Evolutionary conservation across 139 green algal genomes (phyloP).

Genomic region (Bryopsis sp.): DNA sequence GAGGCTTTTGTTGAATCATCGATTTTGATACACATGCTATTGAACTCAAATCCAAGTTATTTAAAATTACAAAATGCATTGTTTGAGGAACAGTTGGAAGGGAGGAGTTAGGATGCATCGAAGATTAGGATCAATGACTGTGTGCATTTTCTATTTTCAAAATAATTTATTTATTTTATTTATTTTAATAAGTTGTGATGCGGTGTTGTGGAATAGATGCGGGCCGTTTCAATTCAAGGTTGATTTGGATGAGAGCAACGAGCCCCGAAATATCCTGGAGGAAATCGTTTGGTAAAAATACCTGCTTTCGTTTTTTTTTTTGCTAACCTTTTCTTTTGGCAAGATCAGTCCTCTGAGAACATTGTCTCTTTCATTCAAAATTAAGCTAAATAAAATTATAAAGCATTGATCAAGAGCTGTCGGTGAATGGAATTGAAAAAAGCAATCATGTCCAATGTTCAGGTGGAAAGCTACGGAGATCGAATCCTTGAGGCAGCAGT

Average conservation of each 20-base stretch:
- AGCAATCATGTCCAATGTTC: background rate
- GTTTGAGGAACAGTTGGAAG: background rate
- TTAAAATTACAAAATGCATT: background rate
- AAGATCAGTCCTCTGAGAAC: background rate
- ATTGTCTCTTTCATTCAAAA: too few relatives aligned
- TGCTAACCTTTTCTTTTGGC: background rate
- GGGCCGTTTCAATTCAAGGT: slow-evolving; percentile 68
- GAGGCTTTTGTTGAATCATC: background rate
- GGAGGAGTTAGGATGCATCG: background rate
- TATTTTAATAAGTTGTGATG: background rate
- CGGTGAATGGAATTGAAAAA: too few relatives aligned
- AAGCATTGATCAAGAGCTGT: too few relatives aligned
- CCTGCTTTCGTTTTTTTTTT: too few relatives aligned
- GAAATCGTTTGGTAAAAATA: slow-evolving; percentile 91
- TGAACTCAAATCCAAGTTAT: background rate
- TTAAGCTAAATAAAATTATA: too few relatives aligned
- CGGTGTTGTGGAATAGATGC: slow-evolving; percentile 38
- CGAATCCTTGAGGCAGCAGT: slow-evolving; percentile 42
- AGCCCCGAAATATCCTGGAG: slow-evolving; percentile 94
- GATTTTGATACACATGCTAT: background rate
- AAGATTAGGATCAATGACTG: background rate
- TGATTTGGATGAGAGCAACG: slow-evolving; percentile 61
- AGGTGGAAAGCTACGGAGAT: slow-evolving; percentile 84
- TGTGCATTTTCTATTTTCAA: background rate
- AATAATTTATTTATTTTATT: background rate